Evolutionary conservation across 768 basidiomycete species (phyloP), one percentile per base, ranked within the genome.

Genomic region (Psilocybe azurescens): DNA sequence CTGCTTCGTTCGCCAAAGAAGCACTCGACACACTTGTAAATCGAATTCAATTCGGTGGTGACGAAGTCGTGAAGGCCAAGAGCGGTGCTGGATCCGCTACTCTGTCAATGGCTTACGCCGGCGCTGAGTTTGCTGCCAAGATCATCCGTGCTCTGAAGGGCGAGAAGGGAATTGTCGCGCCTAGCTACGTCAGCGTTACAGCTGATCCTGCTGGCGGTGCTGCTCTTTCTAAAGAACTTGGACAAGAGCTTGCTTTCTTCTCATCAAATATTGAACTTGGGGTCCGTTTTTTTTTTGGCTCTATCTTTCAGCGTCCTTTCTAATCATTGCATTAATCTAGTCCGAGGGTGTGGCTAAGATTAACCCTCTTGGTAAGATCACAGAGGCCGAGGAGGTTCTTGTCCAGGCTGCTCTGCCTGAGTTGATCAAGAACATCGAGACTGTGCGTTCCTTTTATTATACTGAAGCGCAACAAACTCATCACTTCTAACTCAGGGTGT

Each of bases 21-120:
- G 73, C 75, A 1, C 74, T 87, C 69, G 86, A 88, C 29, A 77
- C 81, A 13, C 84, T 98, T 53, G 81, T 92, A 52, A 83, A 94
- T 59, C 91, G 94, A 67, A 94, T 97, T 69, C 95, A 97, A 75
- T 97, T 93, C 71, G 96, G 96, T 59, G 96, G 95, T 60, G 96
- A 97, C 69, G 96, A 99, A 79, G 96, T 99, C 71, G 97, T 99
- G 74, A 92, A 97, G 80, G 97, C 97, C 48, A 99, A 99, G 82
- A 91, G 94, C 70, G 91, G 91, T 66, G 88, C 89, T 56, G 97
- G 97, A 49, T 95, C 94, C 33, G 96, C 96, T 8, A 97, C 95
- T n/a, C 86, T 97, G 60, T 95, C 93, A 36, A 98, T 98, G 95
- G 95, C 95, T 1, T 94, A 90, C 69, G 93, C 97, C 55, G 97